A percentile compares a stretch with the other conserved stretches of the same genome.
Conservation (phyloP, 805 yeast species). For the Saccharomycopsis javanensis region DNA sequence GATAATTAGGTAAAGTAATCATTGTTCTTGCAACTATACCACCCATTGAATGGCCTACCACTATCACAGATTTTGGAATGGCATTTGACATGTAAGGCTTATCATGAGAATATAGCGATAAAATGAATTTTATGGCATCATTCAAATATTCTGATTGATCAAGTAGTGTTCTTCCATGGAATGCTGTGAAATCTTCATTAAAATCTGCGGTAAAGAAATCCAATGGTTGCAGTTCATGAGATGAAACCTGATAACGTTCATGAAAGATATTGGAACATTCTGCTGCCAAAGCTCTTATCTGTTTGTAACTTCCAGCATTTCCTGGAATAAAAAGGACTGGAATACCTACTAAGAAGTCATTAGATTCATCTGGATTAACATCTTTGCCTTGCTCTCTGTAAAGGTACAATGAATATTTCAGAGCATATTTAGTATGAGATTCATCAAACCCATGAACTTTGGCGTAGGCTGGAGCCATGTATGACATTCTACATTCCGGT, state of each 20-base stretch:
- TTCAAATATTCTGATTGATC: constrained; percentile 92
- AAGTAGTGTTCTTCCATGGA: constrained; percentile 85
- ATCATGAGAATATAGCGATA: constrained; percentile 44
- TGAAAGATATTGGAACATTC: constrained; percentile 51
- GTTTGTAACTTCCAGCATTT: constrained; percentile 90
- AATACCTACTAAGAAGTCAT: constrained; percentile 44
- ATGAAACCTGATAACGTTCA: constrained; percentile 22
- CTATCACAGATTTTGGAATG: constrained; percentile 47
- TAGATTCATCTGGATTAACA: constrained; percentile 37
- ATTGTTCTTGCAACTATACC: constrained; percentile 87
- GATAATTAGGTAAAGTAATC: constrained; percentile 70
- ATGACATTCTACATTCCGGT: constrained; percentile 54
- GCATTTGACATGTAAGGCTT: constrained; percentile 29
- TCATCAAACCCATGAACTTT: constrained; percentile 62
- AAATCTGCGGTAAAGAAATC: constrained; percentile 92
- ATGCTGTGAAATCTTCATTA: constrained; percentile 92
- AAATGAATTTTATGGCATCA: constrained; percentile 72
- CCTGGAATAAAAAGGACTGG: constrained; percentile 96
- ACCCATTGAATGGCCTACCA: constrained; percentile 95
- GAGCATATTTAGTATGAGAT: constrained; percentile 58
- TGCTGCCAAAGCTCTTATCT: constrained; percentile 87
- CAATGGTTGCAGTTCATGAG: constrained; percentile 26
- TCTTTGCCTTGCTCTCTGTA: constrained; percentile 79
- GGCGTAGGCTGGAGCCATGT: constrained; percentile 81
- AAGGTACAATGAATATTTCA: constrained; percentile 74